A percentile compares a stretch with the other conserved stretches of the same genome.
These are phyloP conservation scores for Galeopsis tetrahit DNA, from an alignment of 257 asterid species.

Conservation along the genomic window DNA sequence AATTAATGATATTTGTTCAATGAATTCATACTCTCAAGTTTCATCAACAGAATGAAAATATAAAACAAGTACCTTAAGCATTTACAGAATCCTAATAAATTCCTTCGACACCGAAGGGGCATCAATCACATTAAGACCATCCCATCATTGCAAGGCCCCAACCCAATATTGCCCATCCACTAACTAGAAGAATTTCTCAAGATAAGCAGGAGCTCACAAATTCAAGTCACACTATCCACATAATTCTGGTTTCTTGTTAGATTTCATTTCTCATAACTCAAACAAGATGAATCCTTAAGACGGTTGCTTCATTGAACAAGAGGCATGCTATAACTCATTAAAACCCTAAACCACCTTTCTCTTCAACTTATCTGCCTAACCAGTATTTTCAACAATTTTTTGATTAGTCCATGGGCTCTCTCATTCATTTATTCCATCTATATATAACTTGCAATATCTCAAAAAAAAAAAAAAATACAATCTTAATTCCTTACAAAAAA, in stretches of 20 bases:
- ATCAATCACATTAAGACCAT: not conserved
- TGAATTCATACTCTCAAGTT: not conserved
- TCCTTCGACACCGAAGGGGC: too few species aligned
- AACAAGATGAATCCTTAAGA: not conserved
- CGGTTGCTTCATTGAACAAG: not conserved
- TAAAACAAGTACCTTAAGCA: too few species aligned
- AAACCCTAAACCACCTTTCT: not conserved
- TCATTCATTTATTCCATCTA: constrained; percentile 13
- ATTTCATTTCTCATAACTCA: constrained; percentile 9
- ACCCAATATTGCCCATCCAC: not conserved
- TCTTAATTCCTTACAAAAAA: constrained; percentile 5
- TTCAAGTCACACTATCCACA: not conserved
- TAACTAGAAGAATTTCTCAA: not conserved
- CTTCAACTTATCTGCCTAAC: not conserved
- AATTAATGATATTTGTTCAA: not conserved
- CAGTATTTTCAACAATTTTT: constrained; percentile 12
- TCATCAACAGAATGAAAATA: not conserved
- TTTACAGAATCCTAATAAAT: not conserved
- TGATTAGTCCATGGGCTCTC: constrained; percentile 6
- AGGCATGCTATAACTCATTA: constrained; percentile 11
- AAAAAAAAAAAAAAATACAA: not conserved
- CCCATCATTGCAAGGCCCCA: not conserved
- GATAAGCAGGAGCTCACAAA: not conserved
- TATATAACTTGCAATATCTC: too few species aligned
- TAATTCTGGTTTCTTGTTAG: constrained; percentile 6